Evolutionary conservation across 495 filamentous ascomycete genomes (phyloP).

Genomic region (Amphirosellinia nigrospora): DNA sequence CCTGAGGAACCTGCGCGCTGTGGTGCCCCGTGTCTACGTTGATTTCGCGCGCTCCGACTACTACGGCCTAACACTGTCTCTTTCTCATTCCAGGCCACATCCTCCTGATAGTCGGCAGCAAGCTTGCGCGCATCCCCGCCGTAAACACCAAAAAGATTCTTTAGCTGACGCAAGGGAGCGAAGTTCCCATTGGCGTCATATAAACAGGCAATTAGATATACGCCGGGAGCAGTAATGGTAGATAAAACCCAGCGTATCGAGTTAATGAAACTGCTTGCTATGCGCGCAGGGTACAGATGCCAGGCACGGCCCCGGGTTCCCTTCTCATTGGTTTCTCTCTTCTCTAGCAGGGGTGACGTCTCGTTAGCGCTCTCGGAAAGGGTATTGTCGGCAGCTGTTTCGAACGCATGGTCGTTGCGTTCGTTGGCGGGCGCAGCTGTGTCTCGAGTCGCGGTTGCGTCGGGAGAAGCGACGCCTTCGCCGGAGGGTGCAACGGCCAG

Average conservation of each 20-base stretch:
- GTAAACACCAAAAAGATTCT: conserved; percentile 60
- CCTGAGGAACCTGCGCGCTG: conserved; percentile 57
- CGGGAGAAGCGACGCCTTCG: conserved; percentile 38
- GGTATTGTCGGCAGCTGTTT: conserved; percentile 36
- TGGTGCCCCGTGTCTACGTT: conserved; percentile 40
- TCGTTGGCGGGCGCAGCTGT: conserved; percentile 42
- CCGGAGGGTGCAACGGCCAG: conserved; percentile 54
- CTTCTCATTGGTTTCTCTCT: conserved; percentile 40
- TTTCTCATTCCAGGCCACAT: conserved; percentile 42
- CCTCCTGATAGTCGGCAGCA: conserved; percentile 45
- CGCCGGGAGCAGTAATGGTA: conserved; percentile 75
- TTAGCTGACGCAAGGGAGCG: conserved; percentile 68
- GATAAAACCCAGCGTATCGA: conserved; percentile 78
- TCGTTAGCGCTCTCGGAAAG: conserved; percentile 57
- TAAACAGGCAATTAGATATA: conserved; percentile 80
- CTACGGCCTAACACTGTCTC: conserved; percentile 21
- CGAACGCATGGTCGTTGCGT: conserved; percentile 35
- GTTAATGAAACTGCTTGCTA: conserved; percentile 62
- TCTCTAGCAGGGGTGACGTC: conserved; percentile 67
- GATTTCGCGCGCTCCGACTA: conserved; percentile 24
- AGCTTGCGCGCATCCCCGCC: conserved; percentile 45
- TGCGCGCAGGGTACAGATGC: conserved; percentile 63
- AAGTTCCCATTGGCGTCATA: conserved; percentile 82
- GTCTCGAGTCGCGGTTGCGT: conserved; percentile 42
- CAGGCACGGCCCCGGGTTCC: conserved; percentile 51